These are phyloP conservation scores for Uromyces viciae-fabae DNA, from an alignment of 1,284 basidiomycete genomes.

Conservation along the genomic window DNA sequence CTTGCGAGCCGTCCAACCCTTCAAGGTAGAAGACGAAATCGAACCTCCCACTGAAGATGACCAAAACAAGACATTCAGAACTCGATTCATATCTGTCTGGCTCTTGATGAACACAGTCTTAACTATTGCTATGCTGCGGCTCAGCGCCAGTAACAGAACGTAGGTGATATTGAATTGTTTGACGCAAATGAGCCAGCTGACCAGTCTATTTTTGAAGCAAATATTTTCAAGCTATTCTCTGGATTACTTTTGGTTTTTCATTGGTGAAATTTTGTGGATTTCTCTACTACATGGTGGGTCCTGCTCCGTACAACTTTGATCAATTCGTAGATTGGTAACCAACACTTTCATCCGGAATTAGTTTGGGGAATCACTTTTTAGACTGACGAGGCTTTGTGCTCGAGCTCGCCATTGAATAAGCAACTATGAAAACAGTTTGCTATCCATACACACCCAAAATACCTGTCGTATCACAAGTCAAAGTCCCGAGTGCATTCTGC, in stretches of 20 bases:
- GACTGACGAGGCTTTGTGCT: conserved; percentile 36
- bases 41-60: conserved; percentile 62
- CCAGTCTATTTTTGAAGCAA: conserved; percentile 3
- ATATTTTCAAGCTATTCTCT: conserved; percentile 42
- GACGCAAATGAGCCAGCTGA: background rate
- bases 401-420: conserved; percentile 26
- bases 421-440: too few relatives aligned
- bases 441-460: too few relatives aligned
- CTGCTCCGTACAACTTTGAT: too few relatives aligned
- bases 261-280: conserved; percentile 43
- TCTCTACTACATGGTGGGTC: conserved; percentile 42
- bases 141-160: conserved; percentile 40
- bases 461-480: too few relatives aligned
- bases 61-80: conserved; percentile 88
- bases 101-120: conserved; percentile 70
- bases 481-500: too few relatives aligned
- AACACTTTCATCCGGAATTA: conserved; percentile 1
- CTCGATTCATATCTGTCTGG: conserved; percentile 60
- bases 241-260: conserved; percentile 41
- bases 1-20: conserved; percentile 81
- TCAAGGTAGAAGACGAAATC: conserved; percentile 65
- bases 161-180: background rate
- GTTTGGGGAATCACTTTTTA: conserved; percentile 43
- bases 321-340: too few relatives aligned
- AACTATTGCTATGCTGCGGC: conserved; percentile 36